These are phyloP conservation scores for Globisporangium carolinianum DNA, from an alignment of 352 stramenopile genomes.

Conservation along the genomic window DNA sequence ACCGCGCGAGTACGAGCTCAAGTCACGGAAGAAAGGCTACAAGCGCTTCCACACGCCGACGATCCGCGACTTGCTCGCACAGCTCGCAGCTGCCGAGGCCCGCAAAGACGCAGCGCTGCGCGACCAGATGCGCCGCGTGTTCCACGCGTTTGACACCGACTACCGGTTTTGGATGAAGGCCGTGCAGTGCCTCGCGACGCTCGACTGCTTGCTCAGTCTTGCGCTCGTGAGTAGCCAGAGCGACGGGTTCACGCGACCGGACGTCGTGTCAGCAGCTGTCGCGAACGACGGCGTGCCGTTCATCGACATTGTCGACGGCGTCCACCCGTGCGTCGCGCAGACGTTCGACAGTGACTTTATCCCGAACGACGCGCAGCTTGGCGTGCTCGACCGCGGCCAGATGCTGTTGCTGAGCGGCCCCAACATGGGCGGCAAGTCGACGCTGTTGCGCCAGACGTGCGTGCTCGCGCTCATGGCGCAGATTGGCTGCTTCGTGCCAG, in stretches of 20 bases:
- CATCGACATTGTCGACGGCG: slow-evolving; percentile 89
- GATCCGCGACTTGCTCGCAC: slow-evolving; percentile 75
- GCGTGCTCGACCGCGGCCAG: slow-evolving; percentile 45
- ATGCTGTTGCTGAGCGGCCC: slow-evolving; percentile 95
- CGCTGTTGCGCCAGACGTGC: slow-evolving; percentile 97
- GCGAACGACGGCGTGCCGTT: slow-evolving; percentile 56
- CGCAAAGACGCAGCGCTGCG: slow-evolving; percentile 78
- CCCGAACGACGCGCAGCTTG: slow-evolving; percentile 94
- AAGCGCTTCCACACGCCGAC: slow-evolving; percentile 89
- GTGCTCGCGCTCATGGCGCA: slow-evolving; percentile 97
- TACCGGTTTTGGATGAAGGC: slow-evolving; percentile 92
- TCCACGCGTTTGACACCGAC: slow-evolving; percentile 95
- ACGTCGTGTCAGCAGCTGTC: slow-evolving; percentile 71
- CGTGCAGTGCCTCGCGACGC: slow-evolving; percentile 87
- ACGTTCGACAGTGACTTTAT: slow-evolving; percentile 92
- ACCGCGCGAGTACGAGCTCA: slow-evolving; percentile 93
- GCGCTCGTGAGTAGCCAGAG: slow-evolving; percentile 90
- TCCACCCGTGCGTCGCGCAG: slow-evolving; percentile 92
- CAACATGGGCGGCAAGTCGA: slow-evolving; percentile 99
- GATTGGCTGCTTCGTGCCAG: slow-evolving; percentile 98
- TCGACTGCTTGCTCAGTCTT: slow-evolving; percentile 95
- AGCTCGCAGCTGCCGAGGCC: slow-evolving; percentile 72
- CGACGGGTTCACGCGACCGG: slow-evolving; percentile 89
- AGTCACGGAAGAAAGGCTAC: slow-evolving; percentile 90
- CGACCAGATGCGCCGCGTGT: slow-evolving; percentile 89